phyloP scores from a whole-genome alignment of 805 yeast species.

The Isabelozyma rhagii region DNA sequence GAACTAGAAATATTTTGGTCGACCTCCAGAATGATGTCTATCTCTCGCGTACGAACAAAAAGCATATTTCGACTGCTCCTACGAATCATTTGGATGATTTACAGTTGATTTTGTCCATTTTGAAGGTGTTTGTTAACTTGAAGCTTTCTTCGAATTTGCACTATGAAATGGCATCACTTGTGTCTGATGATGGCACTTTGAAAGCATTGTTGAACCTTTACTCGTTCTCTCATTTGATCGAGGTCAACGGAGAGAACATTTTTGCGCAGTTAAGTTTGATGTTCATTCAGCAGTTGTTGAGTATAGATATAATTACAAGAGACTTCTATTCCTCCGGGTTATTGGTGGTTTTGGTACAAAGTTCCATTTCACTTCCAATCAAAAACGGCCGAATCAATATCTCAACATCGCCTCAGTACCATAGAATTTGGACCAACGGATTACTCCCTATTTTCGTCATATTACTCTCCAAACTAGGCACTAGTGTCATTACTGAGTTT shows the following conservation, averaged over 20 bases:
- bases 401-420: constrained; percentile 51
- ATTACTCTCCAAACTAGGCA: constrained; percentile 61
- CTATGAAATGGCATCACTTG: constrained; percentile 46
- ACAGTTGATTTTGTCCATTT: constrained; percentile 57
- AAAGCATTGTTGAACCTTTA: constrained; percentile 62
- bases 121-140: constrained; percentile 53
- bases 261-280: constrained; percentile 71
- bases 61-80: constrained; percentile 28
- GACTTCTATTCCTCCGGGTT: constrained; percentile 62
- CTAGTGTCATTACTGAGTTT: constrained; percentile 59
- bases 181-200: constrained; percentile 59
- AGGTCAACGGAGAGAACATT: constrained; percentile 59
- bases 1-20: constrained; percentile 57
- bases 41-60: constrained; percentile 30
- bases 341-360: constrained; percentile 63
- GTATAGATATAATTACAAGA: constrained; percentile 62
- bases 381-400: constrained; percentile 64
- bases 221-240: constrained; percentile 62
- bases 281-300: constrained; percentile 66
- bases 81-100: constrained; percentile 62
- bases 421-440: constrained; percentile 85
- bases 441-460: constrained; percentile 64
- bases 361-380: constrained; percentile 65
- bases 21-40: constrained; percentile 58
- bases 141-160: constrained; percentile 48